Evolutionary conservation across 306 rosid species (phyloP).

Genomic region (Vigna reflexopilosa): DNA sequence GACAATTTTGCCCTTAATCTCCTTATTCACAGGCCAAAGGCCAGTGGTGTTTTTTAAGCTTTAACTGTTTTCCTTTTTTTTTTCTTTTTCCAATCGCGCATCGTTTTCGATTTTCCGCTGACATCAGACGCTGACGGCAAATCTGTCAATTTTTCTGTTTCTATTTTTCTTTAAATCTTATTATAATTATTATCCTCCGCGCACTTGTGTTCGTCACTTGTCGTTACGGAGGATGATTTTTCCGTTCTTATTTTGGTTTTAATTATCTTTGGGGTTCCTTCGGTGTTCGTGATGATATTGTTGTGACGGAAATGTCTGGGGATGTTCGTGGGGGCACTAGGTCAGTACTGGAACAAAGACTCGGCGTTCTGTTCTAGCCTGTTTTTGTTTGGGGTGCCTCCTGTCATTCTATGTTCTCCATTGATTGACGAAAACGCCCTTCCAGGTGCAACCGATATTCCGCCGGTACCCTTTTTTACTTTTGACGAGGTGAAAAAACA

Average conservation of each 20-base stretch:
- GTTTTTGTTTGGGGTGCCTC: constrained; percentile 28
- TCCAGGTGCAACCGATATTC: constrained; percentile 28
- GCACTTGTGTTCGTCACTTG: background rate
- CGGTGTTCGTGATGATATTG: background rate
- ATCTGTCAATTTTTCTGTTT: constrained; percentile 33
- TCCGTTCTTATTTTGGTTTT: background rate
- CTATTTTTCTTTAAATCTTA: constrained; percentile 3
- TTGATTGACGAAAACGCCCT: constrained; percentile 56
- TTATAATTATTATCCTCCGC: background rate
- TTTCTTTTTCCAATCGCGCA: constrained; percentile 35
- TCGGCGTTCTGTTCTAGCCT: constrained; percentile 58
- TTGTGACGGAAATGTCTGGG: constrained; percentile 51
- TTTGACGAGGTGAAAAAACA: constrained; percentile 22
- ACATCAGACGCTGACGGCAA: constrained; percentile 43
- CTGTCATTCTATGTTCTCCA: constrained; percentile 25
- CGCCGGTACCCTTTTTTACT: constrained; percentile 17
- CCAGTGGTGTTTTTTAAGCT: background rate
- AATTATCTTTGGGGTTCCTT: background rate
- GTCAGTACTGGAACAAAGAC: constrained; percentile 25
- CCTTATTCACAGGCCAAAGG: background rate
- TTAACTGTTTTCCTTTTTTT: constrained; percentile 1
- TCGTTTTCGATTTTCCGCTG: constrained; percentile 49
- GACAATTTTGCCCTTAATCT: constrained; percentile 50
- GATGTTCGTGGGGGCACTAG: constrained; percentile 45
- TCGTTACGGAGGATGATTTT: background rate